Evolutionary conservation across 2,329 filamentous ascomycete genomes (phyloP), one percentile per base, ranked within the genome.

Genomic region (Colletotrichum shisoi): DNA sequence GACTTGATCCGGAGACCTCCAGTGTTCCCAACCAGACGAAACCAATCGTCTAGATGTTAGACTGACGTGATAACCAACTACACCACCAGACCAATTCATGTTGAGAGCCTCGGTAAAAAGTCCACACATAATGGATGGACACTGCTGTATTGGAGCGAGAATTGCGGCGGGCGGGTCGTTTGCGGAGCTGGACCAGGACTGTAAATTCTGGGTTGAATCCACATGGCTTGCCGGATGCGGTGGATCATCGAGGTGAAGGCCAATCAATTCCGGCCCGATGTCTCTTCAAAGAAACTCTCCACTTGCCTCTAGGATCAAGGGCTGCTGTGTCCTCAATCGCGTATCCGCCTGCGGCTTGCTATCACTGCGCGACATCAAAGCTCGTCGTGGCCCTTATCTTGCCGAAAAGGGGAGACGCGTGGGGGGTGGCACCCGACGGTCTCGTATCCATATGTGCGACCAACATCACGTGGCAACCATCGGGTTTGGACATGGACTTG

Each of bases 31-130:
- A 19, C 34, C n/a, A 56, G 52, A 9, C 11, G 52, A 39, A 0
- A 8, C 45, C 45, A 34, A 17, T 24, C 3, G 19, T 13, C 42
- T 48, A 31, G 17, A 27, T 76, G 78, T 81, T 81, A 81, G 78
- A 80, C 79, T 80, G 78, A 81, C 76, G 79, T 81, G 79, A 81
- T 81, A 80, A 81, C 79, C 79, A 80, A 81, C 79, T 76, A 75
- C 74, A 75, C 74, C 73, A 76, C 63, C 48, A 67, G 56, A 67
- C 64, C 64, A 46, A 2, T 45, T 42, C n/a, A 45, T 67, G 54
- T 34, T 67, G 27, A n/a, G 2, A 0, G 2, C 0, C 0, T 5
- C 0, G 0, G 0, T 1, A 2, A 12, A 37, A 40, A 49, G 3
- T 48, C 9, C 4, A 1, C 24, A 2, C 13, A 34, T 64, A 3